These are phyloP conservation scores for Paraconiothyrium sp. DNA, from an alignment of 2,329 filamentous ascomycete genomes.

Conservation along the genomic window DNA sequence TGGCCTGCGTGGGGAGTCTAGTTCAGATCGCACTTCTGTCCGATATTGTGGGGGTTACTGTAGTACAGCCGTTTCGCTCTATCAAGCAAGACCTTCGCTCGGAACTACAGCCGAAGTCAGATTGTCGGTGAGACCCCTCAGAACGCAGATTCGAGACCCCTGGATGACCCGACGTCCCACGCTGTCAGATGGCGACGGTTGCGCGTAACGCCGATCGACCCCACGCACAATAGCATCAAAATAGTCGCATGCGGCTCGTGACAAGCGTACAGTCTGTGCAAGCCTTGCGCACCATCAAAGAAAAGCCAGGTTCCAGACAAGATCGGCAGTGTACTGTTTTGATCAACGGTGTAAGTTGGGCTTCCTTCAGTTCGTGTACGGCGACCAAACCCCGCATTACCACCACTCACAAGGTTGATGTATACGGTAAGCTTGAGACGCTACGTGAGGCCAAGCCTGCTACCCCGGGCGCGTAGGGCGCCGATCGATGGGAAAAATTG, in stretches of 20 bases:
- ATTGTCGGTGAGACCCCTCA: not conserved
- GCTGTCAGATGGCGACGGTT: constrained; percentile 6
- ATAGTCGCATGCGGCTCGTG: constrained; percentile 6
- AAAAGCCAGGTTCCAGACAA: constrained; percentile 11
- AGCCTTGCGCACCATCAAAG: not conserved
- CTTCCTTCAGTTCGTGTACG: constrained; percentile 5
- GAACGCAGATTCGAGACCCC: not conserved
- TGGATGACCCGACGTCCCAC: constrained; percentile 8
- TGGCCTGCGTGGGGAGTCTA: not conserved
- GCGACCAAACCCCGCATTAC: constrained; percentile 5
- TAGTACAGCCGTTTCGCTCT: not conserved
- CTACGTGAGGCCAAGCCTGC: not conserved
- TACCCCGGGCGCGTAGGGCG: not conserved
- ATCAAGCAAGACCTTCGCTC: not conserved
- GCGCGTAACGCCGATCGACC: constrained; percentile 3
- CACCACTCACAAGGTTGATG: constrained; percentile 6
- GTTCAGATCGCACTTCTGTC: not conserved
- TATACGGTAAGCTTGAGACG: not conserved
- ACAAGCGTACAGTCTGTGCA: constrained; percentile 6
- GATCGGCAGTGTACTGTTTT: constrained; percentile 11
- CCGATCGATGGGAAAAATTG: not conserved
- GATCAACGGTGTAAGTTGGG: constrained; percentile 11
- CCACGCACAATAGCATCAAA: constrained; percentile 5
- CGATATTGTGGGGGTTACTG: not conserved
- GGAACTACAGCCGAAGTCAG: not conserved